Evolutionary conservation across 805 yeast species (phyloP).

Genomic region (Starmerella asiatica): DNA sequence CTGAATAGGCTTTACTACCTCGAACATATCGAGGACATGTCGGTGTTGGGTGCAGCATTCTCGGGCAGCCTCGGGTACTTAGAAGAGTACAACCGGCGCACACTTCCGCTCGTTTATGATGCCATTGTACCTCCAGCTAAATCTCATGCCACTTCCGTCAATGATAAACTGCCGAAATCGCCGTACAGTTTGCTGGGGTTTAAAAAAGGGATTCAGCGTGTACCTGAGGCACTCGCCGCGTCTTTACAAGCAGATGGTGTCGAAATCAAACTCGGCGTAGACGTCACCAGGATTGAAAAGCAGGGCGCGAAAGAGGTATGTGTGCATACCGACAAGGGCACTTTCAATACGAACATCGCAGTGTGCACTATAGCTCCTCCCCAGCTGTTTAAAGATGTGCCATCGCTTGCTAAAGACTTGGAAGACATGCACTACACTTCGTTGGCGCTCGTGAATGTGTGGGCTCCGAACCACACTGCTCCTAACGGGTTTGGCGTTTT

Average conservation of each 20-base stretch:
- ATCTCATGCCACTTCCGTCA: not conserved
- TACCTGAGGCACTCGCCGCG: constrained; percentile 20
- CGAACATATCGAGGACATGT: constrained; percentile 40
- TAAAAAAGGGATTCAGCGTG: constrained; percentile 22
- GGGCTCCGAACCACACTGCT: constrained; percentile 34
- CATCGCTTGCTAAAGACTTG: constrained; percentile 7
- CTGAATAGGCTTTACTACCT: constrained; percentile 42
- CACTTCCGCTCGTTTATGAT: constrained; percentile 21
- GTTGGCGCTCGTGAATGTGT: constrained; percentile 61
- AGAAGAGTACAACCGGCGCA: constrained; percentile 18
- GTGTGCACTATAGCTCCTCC: constrained; percentile 17
- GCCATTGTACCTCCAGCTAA: constrained; percentile 16
- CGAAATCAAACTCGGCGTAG: constrained; percentile 13
- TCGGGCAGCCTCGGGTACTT: constrained; percentile 26
- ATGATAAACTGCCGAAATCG: not conserved
- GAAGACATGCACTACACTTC: constrained; percentile 37
- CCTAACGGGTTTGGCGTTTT: constrained; percentile 73
- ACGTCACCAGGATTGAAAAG: constrained; percentile 9
- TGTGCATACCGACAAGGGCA: constrained; percentile 1
- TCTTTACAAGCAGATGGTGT: constrained; percentile 18
- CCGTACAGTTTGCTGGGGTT: constrained; percentile 20
- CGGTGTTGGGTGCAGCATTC: constrained; percentile 38
- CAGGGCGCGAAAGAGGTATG: constrained; percentile 4
- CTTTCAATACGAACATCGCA: constrained; percentile 10
- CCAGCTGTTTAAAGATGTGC: constrained; percentile 8